These are phyloP conservation scores for Kwoniella pini DNA, from an alignment of 768 basidiomycete species.

Conservation along the genomic window DNA sequence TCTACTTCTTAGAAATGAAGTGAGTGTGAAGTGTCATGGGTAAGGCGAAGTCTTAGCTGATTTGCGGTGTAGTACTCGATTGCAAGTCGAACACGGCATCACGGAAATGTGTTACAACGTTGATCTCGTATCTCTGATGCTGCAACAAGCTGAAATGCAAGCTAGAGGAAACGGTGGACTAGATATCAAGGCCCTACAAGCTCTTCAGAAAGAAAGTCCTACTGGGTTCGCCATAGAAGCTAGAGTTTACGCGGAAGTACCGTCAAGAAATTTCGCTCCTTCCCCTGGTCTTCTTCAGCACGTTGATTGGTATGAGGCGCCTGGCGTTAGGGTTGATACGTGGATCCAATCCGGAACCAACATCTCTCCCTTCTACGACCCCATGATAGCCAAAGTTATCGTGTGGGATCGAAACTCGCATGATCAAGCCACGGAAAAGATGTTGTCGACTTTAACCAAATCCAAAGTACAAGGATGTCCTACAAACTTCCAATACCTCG, in stretches of 20 bases:
- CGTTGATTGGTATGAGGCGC: constrained; percentile 57
- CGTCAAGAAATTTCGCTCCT: constrained; percentile 62
- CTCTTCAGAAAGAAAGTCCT: constrained; percentile 20
- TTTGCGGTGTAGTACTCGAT: constrained; percentile 6
- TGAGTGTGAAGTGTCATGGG: constrained; percentile 4
- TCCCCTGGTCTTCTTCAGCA: constrained; percentile 66
- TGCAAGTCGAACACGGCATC: constrained; percentile 67
- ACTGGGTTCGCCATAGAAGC: constrained; percentile 61
- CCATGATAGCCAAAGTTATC: constrained; percentile 63
- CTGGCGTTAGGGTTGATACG: constrained; percentile 51
- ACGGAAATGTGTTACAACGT: constrained; percentile 64
- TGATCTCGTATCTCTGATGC: constrained; percentile 68
- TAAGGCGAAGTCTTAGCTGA: neutral
- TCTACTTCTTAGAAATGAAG: constrained; percentile 75
- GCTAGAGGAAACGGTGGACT: constrained; percentile 28
- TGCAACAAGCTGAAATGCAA: constrained; percentile 59
- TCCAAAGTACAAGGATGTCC: constrained; percentile 63
- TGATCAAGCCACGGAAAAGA: constrained; percentile 58
- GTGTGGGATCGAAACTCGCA: constrained; percentile 59
- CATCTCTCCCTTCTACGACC: constrained; percentile 58
- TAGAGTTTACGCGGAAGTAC: constrained; percentile 67
- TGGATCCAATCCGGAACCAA: constrained; percentile 60
- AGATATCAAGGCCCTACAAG: constrained; percentile 1
- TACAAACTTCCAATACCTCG: constrained; percentile 64
- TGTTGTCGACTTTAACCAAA: constrained; percentile 56